Evolutionary conservation across 805 yeast species (phyloP).

Genomic region (Kodamaea sagamina): DNA sequence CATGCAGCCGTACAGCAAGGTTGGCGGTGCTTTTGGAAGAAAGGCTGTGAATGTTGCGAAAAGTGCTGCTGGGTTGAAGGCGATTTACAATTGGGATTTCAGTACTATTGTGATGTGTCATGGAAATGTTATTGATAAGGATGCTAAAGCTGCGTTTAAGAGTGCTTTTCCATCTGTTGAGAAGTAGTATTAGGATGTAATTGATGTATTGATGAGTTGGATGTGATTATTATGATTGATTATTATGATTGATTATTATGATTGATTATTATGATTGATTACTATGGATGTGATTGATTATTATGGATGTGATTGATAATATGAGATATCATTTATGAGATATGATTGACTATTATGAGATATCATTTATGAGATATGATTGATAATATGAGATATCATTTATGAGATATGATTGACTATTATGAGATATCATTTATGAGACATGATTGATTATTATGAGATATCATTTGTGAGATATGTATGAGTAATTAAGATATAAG

Average conservation of each 20-base stretch:
- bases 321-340: background rate
- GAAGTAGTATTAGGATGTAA: no score
- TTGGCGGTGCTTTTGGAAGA: constrained; percentile 35
- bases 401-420: background rate
- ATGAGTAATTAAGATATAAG: no score
- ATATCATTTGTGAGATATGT: background rate
- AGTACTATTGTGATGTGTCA: constrained; percentile 28
- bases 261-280: no score
- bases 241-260: no score
- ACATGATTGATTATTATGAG: background rate
- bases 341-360: background rate
- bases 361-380: background rate
- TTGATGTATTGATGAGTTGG: no score
- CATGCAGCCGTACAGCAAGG: constrained; percentile 41
- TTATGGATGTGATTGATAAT: background rate
- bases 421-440: background rate
- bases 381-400: background rate
- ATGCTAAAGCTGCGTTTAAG: constrained; percentile 25
- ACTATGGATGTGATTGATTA: background rate
- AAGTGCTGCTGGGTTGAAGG: constrained; percentile 22
- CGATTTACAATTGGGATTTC: constrained; percentile 29
- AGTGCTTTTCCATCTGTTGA: constrained; percentile 2
- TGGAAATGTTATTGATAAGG: constrained; percentile 54
- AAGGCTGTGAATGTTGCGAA: constrained; percentile 21
- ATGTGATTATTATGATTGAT: no score